These are phyloP conservation scores for Podila minutissima DNA, from an alignment of 192 early-diverging fungal species.

Conservation along the genomic window DNA sequence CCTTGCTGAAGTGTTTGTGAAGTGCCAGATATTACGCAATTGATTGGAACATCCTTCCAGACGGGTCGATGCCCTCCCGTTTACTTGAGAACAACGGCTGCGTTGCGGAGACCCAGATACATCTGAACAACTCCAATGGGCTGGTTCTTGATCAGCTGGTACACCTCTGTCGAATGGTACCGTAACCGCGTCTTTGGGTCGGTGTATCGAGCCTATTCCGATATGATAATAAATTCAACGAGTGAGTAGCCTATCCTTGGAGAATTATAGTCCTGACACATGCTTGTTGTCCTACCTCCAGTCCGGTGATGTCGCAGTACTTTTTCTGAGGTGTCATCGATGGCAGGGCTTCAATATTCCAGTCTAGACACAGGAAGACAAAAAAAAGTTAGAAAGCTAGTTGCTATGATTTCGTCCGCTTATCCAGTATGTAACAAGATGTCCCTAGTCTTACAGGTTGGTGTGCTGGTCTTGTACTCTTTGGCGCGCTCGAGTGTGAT, in stretches of 20 bases:
- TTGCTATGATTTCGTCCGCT: not conserved
- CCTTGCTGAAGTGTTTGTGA: too few species aligned
- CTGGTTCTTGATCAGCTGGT: conserved; percentile 76
- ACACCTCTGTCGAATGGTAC: conserved; percentile 85
- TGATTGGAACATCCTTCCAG: too few species aligned
- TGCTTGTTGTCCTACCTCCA: conserved; percentile 63
- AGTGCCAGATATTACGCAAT: too few species aligned
- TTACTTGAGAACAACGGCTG: conserved; percentile 64
- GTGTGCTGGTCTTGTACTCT: conserved; percentile 34
- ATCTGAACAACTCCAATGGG: conserved; percentile 82
- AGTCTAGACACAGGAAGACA: conserved; percentile 57
- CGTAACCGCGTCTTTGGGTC: conserved; percentile 89
- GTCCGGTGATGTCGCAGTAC: conserved; percentile 92
- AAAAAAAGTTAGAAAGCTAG: not conserved
- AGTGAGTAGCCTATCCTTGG: too few species aligned
- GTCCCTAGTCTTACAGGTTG: conserved; percentile 9
- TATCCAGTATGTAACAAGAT: not conserved
- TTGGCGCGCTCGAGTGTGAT: conserved; percentile 72
- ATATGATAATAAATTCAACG: not conserved
- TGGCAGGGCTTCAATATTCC: conserved; percentile 85
- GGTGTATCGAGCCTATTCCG: conserved; percentile 73
- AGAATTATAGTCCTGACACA: too few species aligned
- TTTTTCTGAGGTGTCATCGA: conserved; percentile 87
- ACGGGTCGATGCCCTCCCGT: too few species aligned
- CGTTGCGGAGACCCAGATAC: conserved; percentile 83